These are phyloP conservation scores for Starmerella geochares DNA, from an alignment of 805 yeast genomes.

Conservation along the genomic window DNA sequence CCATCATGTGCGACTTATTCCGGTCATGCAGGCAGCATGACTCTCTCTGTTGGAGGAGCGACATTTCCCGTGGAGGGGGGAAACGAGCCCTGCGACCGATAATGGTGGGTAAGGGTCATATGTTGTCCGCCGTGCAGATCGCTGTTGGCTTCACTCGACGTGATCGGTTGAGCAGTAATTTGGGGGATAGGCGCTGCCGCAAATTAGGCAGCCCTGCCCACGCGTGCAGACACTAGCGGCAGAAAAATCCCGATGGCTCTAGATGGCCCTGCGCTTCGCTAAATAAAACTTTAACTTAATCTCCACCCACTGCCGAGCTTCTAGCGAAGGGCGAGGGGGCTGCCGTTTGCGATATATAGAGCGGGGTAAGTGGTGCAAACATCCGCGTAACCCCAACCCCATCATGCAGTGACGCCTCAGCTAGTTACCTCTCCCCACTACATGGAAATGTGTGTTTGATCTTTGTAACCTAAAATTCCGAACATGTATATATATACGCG, in stretches of 20 bases:
- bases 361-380: slow-evolving; percentile 5
- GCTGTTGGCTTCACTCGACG: not conserved
- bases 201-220: not conserved
- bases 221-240: too few species aligned
- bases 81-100: not conserved
- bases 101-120: not conserved
- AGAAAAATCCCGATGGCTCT: not conserved
- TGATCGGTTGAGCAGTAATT: not conserved
- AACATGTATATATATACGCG: not conserved
- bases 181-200: not conserved
- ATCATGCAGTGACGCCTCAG: not conserved
- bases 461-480: slow-evolving; percentile 1
- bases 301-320: not conserved
- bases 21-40: not conserved
- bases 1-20: not conserved
- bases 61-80: not conserved
- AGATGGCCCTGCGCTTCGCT: not conserved
- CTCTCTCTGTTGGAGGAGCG: not conserved
- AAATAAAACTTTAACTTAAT: not conserved
- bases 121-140: not conserved
- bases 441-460: not conserved
- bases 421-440: not conserved
- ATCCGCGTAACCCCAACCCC: not conserved
- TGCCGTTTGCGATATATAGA: not conserved
- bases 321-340: not conserved